A percentile compares a stretch with the other conserved stretches of the same genome.
phyloP scores from a whole-genome alignment of 441 rosid species.

The Populus hybrid region DNA sequence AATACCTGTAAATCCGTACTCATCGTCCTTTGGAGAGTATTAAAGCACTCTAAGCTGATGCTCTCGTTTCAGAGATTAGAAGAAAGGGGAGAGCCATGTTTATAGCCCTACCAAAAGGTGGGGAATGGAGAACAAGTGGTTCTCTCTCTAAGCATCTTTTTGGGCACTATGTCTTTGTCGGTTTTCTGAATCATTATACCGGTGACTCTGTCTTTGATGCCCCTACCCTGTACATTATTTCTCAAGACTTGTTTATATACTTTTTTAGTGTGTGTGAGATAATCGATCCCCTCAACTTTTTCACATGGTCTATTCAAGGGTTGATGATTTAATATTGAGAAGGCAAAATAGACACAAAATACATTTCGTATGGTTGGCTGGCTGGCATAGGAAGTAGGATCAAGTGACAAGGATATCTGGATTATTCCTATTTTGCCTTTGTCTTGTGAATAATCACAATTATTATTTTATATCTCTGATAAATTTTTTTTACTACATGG shows the following conservation, averaged over 20 bases:
- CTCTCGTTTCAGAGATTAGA: not conserved
- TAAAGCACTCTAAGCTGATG: constrained; percentile 1
- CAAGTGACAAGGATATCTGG: too few relatives aligned
- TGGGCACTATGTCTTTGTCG: constrained; percentile 25
- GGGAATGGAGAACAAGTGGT: not conserved
- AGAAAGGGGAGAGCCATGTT: not conserved
- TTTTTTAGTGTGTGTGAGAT: too few relatives aligned
- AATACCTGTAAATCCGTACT: constrained; percentile 1
- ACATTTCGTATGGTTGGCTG: too few relatives aligned
- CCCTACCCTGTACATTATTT: not conserved
- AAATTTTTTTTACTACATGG: too few relatives aligned
- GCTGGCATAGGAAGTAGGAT: too few relatives aligned
- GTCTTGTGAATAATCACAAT: too few relatives aligned
- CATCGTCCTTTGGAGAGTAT: not conserved
- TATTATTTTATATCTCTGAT: too few relatives aligned
- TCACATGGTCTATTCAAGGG: too few relatives aligned
- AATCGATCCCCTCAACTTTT: too few relatives aligned
- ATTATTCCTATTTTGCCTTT: too few relatives aligned
- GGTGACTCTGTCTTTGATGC: not conserved
- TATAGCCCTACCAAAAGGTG: not conserved
- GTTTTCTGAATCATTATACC: not conserved
- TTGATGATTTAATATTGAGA: too few relatives aligned
- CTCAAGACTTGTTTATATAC: not conserved
- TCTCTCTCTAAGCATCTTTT: constrained; percentile 20
- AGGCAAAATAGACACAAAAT: too few relatives aligned